phyloP scores from a whole-genome alignment of 2,329 filamentous ascomycete genomes.

The Alternaria arborescens region DNA sequence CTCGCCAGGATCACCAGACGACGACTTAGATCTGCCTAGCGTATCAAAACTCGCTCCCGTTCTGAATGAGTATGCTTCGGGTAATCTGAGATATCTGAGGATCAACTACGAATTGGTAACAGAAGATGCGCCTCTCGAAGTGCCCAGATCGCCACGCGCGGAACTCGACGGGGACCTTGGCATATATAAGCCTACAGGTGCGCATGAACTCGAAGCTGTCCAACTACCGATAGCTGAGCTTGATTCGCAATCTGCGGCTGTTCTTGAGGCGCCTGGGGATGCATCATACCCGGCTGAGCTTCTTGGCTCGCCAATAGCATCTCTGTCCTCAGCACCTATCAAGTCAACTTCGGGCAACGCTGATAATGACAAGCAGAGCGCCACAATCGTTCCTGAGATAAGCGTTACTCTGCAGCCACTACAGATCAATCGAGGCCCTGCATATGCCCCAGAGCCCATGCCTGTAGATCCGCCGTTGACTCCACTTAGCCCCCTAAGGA shows the following conservation, averaged over 20 bases:
- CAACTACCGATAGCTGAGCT: constrained; percentile 32
- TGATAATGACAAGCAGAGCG: background rate
- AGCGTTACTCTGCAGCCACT: constrained; percentile 45
- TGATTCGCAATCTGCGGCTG: constrained; percentile 22
- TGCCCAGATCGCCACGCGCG: constrained; percentile 28
- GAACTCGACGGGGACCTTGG: constrained; percentile 39
- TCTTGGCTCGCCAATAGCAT: constrained; percentile 26
- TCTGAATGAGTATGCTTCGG: constrained; percentile 57
- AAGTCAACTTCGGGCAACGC: background rate
- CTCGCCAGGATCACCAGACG: constrained; percentile 4
- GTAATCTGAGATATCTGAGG: constrained; percentile 62
- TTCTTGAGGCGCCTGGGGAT: constrained; percentile 44
- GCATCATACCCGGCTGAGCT: constrained; percentile 33
- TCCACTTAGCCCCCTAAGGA: constrained; percentile 23
- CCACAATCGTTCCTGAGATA: constrained; percentile 20
- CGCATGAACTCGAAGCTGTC: constrained; percentile 39
- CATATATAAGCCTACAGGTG: constrained; percentile 26
- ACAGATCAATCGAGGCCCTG: constrained; percentile 52
- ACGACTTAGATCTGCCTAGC: constrained; percentile 53
- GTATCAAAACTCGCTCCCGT: constrained; percentile 64
- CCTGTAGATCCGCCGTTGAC: constrained; percentile 24
- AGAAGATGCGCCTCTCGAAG: constrained; percentile 46
- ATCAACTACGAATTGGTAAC: constrained; percentile 65
- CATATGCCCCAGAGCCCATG: constrained; percentile 58
- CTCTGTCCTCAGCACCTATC: background rate